Evolutionary conservation across 1,284 basidiomycete species (phyloP), one percentile per base, ranked within the genome.

Genomic region (Rhodotorula sp.): DNA sequence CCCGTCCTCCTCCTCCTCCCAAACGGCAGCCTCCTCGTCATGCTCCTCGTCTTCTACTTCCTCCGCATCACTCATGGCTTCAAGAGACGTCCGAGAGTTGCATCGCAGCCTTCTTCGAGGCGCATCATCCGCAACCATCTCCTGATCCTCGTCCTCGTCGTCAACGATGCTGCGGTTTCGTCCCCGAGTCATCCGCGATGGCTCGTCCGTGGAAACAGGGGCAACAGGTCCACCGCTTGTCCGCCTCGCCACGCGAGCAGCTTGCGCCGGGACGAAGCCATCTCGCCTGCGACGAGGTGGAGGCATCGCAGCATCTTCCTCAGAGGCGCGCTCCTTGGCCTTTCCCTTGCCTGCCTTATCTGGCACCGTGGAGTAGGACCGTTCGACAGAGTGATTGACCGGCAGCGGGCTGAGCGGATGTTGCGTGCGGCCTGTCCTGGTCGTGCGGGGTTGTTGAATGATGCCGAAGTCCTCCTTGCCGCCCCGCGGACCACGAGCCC

Each of bases 361-460:
- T 30, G 11, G 8, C 40, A 18, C 40, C 40, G 40, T 18, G 34
- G 1, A 28, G 58, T 53, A 22, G 37, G 53, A 31, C 7, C 62
- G 44, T 4, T 54, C 16, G n/a, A 63, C 59, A 4, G 51, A 30
- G 40, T 63, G 59, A 24, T 68, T 71, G 37, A 65, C 60, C 26
- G 66, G 66, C 3, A 71, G 59, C 31, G 70, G 62, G 40, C 47
- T 56, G 30, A 68, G 62, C 13, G 58, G 50, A 18, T 48, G 28
- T 24, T 53, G 37, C 1, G 60, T 34, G 22, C 61, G 52, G 13
- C 40, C 52, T 26, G 31, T 30, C 24, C 31, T 22, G 30, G 52
- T 28, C n/a, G 44, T 28, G 31, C 48, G 34, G 47, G 37, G 46
- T 30, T 55, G 67, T 68, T 54, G 65, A 69, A 53, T 62, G 68